Evolutionary conservation across 2,329 filamentous ascomycete species (phyloP).

Genomic region (Sporothrix dimorphospora): DNA sequence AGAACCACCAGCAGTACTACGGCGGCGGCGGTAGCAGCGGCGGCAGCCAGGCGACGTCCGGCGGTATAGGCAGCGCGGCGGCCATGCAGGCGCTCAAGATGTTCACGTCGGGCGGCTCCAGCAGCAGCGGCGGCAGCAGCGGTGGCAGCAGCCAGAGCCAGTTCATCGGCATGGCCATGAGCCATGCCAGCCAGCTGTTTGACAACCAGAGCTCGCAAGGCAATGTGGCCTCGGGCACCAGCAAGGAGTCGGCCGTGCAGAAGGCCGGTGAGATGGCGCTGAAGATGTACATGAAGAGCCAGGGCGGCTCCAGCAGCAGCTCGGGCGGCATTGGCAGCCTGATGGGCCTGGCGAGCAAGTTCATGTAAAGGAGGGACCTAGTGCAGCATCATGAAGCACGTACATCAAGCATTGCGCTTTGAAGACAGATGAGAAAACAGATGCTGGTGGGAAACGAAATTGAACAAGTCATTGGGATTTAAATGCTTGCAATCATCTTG

Average conservation of each 20-base stretch:
- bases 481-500: neutral
- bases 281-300: slow-evolving; percentile 87
- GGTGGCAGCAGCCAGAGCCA: slow-evolving; percentile 69
- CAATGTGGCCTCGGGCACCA: slow-evolving; percentile 59
- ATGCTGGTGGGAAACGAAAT: neutral
- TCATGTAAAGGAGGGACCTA: slow-evolving; percentile 40
- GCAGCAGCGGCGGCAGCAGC: slow-evolving; percentile 51
- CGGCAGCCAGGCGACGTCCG: slow-evolving; percentile 48
- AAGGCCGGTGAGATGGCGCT: slow-evolving; percentile 83
- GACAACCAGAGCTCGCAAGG: slow-evolving; percentile 60
- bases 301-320: slow-evolving; percentile 57
- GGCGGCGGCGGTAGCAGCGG: slow-evolving; percentile 51
- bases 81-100: slow-evolving; percentile 81
- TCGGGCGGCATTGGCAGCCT: slow-evolving; percentile 53
- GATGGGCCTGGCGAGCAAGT: slow-evolving; percentile 53
- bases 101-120: slow-evolving; percentile 55
- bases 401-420: neutral
- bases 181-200: slow-evolving; percentile 77
- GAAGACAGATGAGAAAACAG: neutral
- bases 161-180: slow-evolving; percentile 85
- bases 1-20: slow-evolving; percentile 77
- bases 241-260: slow-evolving; percentile 80
- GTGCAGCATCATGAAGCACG: neutral
- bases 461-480: neutral
- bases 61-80: slow-evolving; percentile 69